These are phyloP conservation scores for Madurella mycetomatis DNA, from an alignment of 2,329 filamentous ascomycete genomes.

Conservation along the genomic window DNA sequence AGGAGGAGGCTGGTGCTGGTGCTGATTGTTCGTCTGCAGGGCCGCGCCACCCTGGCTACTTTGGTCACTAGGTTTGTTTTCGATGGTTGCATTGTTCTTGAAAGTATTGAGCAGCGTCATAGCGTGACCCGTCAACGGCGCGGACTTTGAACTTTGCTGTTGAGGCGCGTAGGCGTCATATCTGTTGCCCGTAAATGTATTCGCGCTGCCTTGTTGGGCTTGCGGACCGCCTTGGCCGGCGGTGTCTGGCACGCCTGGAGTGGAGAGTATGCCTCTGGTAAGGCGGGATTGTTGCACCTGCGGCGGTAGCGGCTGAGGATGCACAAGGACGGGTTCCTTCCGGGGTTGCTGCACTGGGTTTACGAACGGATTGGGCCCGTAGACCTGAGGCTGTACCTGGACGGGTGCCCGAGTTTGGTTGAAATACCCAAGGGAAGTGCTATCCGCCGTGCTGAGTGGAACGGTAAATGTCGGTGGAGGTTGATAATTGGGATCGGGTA, in stretches of 20 bases:
- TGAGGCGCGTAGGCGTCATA: slow-evolving; percentile 20
- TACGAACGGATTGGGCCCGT: slow-evolving; percentile 23
- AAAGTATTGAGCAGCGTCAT: slow-evolving; percentile 39
- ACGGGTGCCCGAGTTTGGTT: slow-evolving; percentile 13
- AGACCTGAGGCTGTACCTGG: slow-evolving; percentile 17
- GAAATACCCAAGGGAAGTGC: slow-evolving; percentile 23
- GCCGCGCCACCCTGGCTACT: slow-evolving; percentile 7
- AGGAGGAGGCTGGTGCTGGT: slow-evolving; percentile 8
- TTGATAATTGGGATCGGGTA: slow-evolving; percentile 43
- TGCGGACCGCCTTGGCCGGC: slow-evolving; percentile 12
- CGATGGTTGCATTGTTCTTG: slow-evolving; percentile 29
- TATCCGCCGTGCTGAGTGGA: slow-evolving; percentile 28
- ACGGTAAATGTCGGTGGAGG: slow-evolving; percentile 48
- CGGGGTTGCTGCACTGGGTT: slow-evolving; percentile 26
- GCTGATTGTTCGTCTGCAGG: slow-evolving; percentile 5
- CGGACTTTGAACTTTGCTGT: slow-evolving; percentile 21
- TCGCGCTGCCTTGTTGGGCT: slow-evolving; percentile 1
- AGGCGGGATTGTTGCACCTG: slow-evolving; percentile 53
- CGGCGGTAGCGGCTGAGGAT: slow-evolving; percentile 51
- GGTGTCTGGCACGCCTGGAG: slow-evolving; percentile 31
- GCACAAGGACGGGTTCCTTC: slow-evolving; percentile 30
- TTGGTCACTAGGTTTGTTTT: slow-evolving; percentile 14
- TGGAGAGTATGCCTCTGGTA: slow-evolving; percentile 36
- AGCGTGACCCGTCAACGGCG: slow-evolving; percentile 32
- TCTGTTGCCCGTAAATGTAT: neutral